phyloP scores from a whole-genome alignment of 176 grass and related monocot genomes.

The Otatea glauca region DNA sequence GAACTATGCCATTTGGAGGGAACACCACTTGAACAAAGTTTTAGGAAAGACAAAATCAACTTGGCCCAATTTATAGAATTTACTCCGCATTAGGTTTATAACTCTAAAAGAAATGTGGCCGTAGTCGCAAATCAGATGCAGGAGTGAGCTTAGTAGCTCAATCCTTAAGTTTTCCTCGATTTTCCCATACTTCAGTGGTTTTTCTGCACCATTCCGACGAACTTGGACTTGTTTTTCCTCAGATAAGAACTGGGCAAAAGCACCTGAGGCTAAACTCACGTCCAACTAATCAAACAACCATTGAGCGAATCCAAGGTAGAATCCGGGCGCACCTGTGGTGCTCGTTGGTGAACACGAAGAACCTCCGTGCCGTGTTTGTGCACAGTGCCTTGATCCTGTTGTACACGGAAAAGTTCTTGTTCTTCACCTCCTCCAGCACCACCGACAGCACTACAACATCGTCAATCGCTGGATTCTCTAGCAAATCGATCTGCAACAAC shows the following conservation, averaged over 20 bases:
- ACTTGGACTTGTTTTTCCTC: not conserved
- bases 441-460: slow-evolving; percentile 89
- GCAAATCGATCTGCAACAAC: slow-evolving; percentile 75
- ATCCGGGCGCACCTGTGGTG: slow-evolving; percentile 63
- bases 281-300: not conserved
- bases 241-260: not conserved
- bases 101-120: not conserved
- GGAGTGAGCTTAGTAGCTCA: not conserved
- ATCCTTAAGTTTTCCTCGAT: not conserved
- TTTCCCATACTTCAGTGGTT: not conserved
- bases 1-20: not conserved
- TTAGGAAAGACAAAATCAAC: slow-evolving; percentile 7
- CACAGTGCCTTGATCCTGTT: slow-evolving; percentile 91
- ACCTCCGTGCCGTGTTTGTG: slow-evolving; percentile 73
- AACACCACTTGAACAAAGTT: not conserved
- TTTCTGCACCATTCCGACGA: not conserved
- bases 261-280: not conserved
- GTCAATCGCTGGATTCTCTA: slow-evolving; percentile 85
- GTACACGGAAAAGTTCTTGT: slow-evolving; percentile 88
- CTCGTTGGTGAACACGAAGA: slow-evolving; percentile 93
- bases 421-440: slow-evolving; percentile 92
- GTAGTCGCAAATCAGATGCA: not conserved
- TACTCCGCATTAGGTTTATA: not conserved
- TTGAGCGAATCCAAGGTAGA: not conserved
- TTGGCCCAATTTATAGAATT: not conserved